phyloP scores from a whole-genome alignment of 169 alveolate species.

The Plasmodium fragile region DNA sequence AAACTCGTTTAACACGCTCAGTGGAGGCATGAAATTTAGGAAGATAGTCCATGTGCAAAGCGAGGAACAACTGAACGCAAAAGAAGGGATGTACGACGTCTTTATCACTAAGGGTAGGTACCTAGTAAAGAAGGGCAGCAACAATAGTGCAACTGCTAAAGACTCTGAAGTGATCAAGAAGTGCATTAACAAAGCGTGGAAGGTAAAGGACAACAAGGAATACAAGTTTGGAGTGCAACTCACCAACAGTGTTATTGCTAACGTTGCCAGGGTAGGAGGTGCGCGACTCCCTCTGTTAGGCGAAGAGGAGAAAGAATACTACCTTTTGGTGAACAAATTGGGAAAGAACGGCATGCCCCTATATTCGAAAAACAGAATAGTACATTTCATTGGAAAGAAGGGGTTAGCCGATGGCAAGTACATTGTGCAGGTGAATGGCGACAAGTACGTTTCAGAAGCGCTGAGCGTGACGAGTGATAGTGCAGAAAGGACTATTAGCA shows the following conservation, averaged over 20 bases:
- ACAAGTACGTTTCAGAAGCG: not conserved
- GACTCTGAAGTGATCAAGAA: not conserved
- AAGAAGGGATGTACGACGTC: not conserved
- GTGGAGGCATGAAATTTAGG: not conserved
- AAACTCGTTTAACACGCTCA: not conserved
- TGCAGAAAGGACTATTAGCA: not conserved
- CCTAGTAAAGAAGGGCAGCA: not conserved
- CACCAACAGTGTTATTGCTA: not conserved
- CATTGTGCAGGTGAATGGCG: not conserved
- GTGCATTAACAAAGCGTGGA: slow-evolving; percentile 44
- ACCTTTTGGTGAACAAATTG: not conserved
- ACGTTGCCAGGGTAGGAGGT: not conserved
- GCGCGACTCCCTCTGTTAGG: not conserved
- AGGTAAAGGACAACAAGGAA: not conserved
- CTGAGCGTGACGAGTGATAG: not conserved
- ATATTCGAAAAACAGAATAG: not conserved
- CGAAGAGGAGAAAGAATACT: not conserved
- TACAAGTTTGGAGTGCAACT: slow-evolving; percentile 4
- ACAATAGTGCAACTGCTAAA: no score
- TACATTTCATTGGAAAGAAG: not conserved
- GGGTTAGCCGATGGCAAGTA: not conserved
- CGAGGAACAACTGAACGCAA: not conserved
- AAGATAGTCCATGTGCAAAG: not conserved
- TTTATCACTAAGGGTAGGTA: not conserved
- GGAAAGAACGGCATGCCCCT: not conserved